Evolutionary conservation across 2,329 filamentous ascomycete genomes (phyloP).

Genomic region (Fusarium chaquense): DNA sequence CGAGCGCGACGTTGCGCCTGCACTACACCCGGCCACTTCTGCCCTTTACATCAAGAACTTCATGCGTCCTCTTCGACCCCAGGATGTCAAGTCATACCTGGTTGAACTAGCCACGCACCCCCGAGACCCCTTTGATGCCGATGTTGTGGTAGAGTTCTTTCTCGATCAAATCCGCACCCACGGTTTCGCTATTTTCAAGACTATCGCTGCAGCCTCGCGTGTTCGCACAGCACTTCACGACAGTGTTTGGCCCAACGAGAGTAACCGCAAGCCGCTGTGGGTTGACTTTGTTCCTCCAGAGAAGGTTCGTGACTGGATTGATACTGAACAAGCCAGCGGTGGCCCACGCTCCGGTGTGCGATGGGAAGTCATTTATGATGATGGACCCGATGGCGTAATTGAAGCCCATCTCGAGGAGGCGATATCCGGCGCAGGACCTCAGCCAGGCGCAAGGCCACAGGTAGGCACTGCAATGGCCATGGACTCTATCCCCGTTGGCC

Average conservation of each 20-base stretch:
- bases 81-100: conserved; percentile 76
- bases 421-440: conserved; percentile 37
- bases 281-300: conserved; percentile 90
- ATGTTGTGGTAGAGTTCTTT: conserved; percentile 74
- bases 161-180: conserved; percentile 90
- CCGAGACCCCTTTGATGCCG: conserved; percentile 62
- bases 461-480: conserved; percentile 40
- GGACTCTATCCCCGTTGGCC: conserved; percentile 55
- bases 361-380: conserved; percentile 81
- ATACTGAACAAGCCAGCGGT: conserved; percentile 68
- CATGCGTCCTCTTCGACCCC: conserved; percentile 83
- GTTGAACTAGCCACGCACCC: conserved; percentile 73
- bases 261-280: conserved; percentile 84
- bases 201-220: conserved; percentile 76
- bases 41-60: conserved; percentile 91
- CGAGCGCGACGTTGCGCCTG: conserved; percentile 60
- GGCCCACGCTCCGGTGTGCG: conserved; percentile 55
- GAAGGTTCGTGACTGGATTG: conserved; percentile 79
- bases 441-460: conserved; percentile 29
- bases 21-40: conserved; percentile 77
- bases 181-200: conserved; percentile 81
- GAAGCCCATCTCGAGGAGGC: conserved; percentile 63
- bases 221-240: conserved; percentile 83
- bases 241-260: conserved; percentile 87
- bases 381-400: conserved; percentile 65